Conservation (phyloP, 1,284 basidiomycete species). For the Marasmius oreades region DNA sequence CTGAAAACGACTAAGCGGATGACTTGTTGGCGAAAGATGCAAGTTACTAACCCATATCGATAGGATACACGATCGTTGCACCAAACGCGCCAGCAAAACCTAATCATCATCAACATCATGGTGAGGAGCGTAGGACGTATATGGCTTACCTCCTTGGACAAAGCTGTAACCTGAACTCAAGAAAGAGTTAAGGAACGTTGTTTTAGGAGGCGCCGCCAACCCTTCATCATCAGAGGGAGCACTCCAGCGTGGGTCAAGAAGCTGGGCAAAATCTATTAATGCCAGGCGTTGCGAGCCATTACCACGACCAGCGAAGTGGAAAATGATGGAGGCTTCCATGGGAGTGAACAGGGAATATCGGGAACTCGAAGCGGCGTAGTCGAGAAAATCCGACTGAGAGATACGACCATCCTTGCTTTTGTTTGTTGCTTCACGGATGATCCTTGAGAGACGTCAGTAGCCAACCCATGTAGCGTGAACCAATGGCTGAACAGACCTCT, state of each 20-base stretch:
- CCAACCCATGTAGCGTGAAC: slow-evolving; percentile 7
- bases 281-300: slow-evolving; percentile 65
- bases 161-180: slow-evolving; percentile 83
- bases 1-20: slow-evolving; percentile 33
- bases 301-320: slow-evolving; percentile 91
- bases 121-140: not conserved
- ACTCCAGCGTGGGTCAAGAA: slow-evolving; percentile 84
- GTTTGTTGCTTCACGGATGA: slow-evolving; percentile 82
- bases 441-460: slow-evolving; percentile 37
- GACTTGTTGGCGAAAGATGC: not conserved
- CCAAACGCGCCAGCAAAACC: slow-evolving; percentile 90
- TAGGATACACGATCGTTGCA: slow-evolving; percentile 91
- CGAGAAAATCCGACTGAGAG: slow-evolving; percentile 78
- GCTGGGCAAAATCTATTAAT: slow-evolving; percentile 83
- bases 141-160: slow-evolving; percentile 71
- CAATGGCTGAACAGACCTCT: slow-evolving; percentile 26
- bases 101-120: slow-evolving; percentile 23
- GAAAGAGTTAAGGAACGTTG: slow-evolving; percentile 48
- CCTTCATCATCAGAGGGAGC: slow-evolving; percentile 56
- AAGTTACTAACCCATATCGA: slow-evolving; percentile 77
- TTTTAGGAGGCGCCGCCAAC: slow-evolving; percentile 25
- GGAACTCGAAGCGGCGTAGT: slow-evolving; percentile 70
- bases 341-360: slow-evolving; percentile 92
- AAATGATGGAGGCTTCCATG: slow-evolving; percentile 94
- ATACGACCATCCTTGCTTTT: slow-evolving; percentile 92